Percentiles rank a stretch among this genome's conserved stretches.
phyloP scores from a whole-genome alignment of 768 basidiomycete genomes.

The Lentinula aciculospora region DNA sequence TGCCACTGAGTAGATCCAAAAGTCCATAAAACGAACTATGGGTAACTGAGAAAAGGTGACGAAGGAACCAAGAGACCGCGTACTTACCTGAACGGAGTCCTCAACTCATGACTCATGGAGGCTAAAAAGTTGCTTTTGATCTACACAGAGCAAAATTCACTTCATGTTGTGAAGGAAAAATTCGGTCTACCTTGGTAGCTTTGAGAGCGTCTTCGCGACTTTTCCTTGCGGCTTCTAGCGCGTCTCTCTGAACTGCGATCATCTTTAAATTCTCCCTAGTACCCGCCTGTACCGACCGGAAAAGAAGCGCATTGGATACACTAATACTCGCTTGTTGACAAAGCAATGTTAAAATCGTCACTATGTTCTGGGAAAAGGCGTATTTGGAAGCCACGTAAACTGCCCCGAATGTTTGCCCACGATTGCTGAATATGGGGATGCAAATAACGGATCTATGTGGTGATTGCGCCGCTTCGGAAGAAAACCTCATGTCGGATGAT shows the following conservation, averaged over 20 bases:
- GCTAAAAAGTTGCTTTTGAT: conserved; percentile 77
- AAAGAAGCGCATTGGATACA: conserved; percentile 68
- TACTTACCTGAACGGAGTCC: conserved; percentile 69
- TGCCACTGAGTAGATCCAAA: conserved; percentile 67
- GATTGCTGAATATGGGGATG: conserved; percentile 68
- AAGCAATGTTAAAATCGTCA: conserved; percentile 57
- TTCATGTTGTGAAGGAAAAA: background rate
- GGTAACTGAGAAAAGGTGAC: background rate
- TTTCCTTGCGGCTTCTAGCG: conserved; percentile 61
- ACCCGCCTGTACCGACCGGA: conserved; percentile 68
- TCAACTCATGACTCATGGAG: conserved; percentile 73
- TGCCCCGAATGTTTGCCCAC: conserved; percentile 70
- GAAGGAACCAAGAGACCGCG: background rate
- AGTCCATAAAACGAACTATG: conserved; percentile 70
- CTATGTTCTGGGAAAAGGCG: conserved; percentile 53
- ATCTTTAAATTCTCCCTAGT: conserved; percentile 72
- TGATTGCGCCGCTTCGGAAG: conserved; percentile 61
- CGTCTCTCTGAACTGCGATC: conserved; percentile 68
- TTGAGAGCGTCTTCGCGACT: conserved; percentile 71
- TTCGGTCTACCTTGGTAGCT: conserved; percentile 52
- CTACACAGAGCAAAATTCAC: conserved; percentile 21
- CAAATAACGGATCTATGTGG: conserved; percentile 58
- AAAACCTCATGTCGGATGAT: conserved; percentile 59
- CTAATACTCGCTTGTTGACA: conserved; percentile 75
- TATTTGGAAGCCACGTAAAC: conserved; percentile 64